Conservation (phyloP, 2,329 filamentous ascomycete genomes). For the Ceratocystis cubensis region DNA sequence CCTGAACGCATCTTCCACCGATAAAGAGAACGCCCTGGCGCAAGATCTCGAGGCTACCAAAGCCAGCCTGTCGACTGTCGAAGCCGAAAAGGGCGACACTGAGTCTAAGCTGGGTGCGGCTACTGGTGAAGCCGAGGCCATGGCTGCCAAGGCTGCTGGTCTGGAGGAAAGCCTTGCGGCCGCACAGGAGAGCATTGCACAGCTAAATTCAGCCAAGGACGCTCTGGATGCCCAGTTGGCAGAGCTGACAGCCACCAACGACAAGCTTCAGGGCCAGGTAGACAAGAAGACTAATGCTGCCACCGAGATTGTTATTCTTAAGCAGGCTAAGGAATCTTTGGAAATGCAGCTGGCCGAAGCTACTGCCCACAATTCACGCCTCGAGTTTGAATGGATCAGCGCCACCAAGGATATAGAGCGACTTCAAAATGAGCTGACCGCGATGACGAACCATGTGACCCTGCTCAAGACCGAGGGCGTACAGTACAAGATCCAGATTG, state of each 20-base stretch:
- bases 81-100: conserved; percentile 12
- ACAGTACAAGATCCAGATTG: conserved; percentile 20
- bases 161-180: conserved; percentile 11
- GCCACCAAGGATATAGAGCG: conserved; percentile 12
- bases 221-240: conserved; percentile 3
- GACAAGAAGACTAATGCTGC: conserved; percentile 15
- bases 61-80: conserved; percentile 5
- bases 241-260: neutral
- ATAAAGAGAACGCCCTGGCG: conserved; percentile 8
- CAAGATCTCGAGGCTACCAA: conserved; percentile 10
- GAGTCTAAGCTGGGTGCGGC: conserved; percentile 9
- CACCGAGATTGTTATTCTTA: conserved; percentile 12
- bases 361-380: neutral
- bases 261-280: conserved; percentile 5
- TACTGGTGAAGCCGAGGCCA: conserved; percentile 9
- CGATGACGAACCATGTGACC: conserved; percentile 13
- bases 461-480: conserved; percentile 17
- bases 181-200: conserved; percentile 13
- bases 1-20: conserved; percentile 1
- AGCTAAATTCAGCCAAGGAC: conserved; percentile 14
- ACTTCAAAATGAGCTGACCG: conserved; percentile 12
- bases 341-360: conserved; percentile 9
- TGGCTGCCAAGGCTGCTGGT: conserved; percentile 12
- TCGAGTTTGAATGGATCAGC: conserved; percentile 16
- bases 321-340: conserved; percentile 16